Percentiles rank a stretch among this genome's conserved stretches.
Conservation (phyloP, 495 filamentous ascomycete species). For the Aspergillus heteromorphus region DNA sequence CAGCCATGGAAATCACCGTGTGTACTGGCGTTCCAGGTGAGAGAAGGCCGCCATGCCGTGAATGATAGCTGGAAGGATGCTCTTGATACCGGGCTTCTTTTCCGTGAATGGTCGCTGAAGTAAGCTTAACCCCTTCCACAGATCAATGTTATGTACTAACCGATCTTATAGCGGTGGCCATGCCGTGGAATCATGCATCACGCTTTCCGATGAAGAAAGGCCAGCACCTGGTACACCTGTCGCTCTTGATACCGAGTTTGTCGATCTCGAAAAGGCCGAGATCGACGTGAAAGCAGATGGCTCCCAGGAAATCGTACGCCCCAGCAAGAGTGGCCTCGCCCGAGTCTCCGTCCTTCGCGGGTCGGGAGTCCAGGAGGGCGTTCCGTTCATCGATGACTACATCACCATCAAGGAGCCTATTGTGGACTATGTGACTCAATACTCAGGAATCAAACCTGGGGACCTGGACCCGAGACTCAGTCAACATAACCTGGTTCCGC, state of each 20-base stretch:
- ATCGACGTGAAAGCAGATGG: conserved; percentile 92
- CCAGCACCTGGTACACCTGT: conserved; percentile 68
- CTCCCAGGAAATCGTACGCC: conserved; percentile 75
- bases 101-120: conserved; percentile 63
- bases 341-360: conserved; percentile 85
- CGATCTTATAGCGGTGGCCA: conserved; percentile 25
- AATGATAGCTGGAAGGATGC: conserved; percentile 81
- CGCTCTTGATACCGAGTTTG: conserved; percentile 94
- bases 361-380: conserved; percentile 64
- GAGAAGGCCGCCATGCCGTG: conserved; percentile 64
- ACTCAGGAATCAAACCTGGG: conserved; percentile 78
- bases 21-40: conserved; percentile 78
- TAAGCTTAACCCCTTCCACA: conserved; percentile 26
- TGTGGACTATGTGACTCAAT: conserved; percentile 92
- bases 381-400: conserved; percentile 95
- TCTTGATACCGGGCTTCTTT: conserved; percentile 78
- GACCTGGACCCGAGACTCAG: conserved; percentile 74
- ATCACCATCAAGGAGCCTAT: conserved; percentile 84
- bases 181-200: conserved; percentile 44
- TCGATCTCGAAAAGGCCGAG: conserved; percentile 81
- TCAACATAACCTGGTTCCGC: conserved; percentile 71
- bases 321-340: conserved; percentile 77
- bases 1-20: conserved; percentile 86
- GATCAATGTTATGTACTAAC: background rate
- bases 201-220: conserved; percentile 59